Evolutionary conservation across 495 filamentous ascomycete genomes (phyloP), one percentile per base, ranked within the genome.

Genomic region (Podospora didyma): DNA sequence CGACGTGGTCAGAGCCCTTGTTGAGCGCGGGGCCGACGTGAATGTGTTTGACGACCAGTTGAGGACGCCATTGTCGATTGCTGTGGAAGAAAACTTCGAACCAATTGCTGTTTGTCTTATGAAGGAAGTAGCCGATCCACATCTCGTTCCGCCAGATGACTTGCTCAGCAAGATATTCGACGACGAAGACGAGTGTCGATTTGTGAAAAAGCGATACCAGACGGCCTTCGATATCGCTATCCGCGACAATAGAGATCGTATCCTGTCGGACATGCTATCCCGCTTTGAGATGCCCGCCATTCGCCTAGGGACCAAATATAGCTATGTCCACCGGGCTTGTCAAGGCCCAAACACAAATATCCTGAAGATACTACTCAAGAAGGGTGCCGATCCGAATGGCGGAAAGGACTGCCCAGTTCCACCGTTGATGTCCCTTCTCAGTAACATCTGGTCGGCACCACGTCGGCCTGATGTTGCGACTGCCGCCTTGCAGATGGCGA

Each of bases 211-310:
- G 11, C 49, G 50, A 23, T 60, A 57, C 26, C 56, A 57, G 5
- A 63, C 61, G 16, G 54, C 64, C 2, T 67, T 67, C 20, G 64
- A 67, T 53, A 23, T 67, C 24, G 64, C 64, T 50, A 62, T 67
- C 44, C 58, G 58, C 39, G 60, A 63, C 17, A 56, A 53, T 37
- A 54, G 61, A 35, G 46, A 51, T 21, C 44, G 9, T 31, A 31
- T 31, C 4, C 26, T 31, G 26, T 31, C 26, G 21, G 59, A 61
- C 20, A 67, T 67, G 35, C 49, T 67, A 19, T 53, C 51, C 7
- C 64, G 56, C 49, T 67, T 23, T 46, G 53, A 48, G 10, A 42
- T 63, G 14, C 64, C 65, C 0, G 51, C 57, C 1, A 61, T 61
- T 17, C 52, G 54, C 9, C 49, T 51, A 2, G 23, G 28, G 11